Evolutionary conservation across 2,329 filamentous ascomycete genomes (phyloP).

Genomic region (Hypoxylon rubiginosum): DNA sequence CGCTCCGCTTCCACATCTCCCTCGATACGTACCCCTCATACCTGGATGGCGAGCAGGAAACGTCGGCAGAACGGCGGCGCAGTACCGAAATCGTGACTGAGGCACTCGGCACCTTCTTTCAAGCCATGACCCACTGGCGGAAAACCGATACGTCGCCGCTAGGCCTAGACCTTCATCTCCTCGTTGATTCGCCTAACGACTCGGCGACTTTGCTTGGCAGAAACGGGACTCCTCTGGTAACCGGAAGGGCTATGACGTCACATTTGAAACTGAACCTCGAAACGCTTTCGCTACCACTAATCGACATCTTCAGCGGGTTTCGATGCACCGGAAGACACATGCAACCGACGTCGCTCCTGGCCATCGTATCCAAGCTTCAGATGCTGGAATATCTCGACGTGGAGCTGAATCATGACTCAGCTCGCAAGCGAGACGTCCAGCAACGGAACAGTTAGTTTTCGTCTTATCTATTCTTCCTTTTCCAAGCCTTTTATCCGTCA

Average conservation of each 20-base stretch:
- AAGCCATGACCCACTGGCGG: constrained; percentile 31
- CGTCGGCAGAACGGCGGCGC: constrained; percentile 25
- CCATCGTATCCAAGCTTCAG: constrained; percentile 34
- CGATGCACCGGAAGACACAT: constrained; percentile 36
- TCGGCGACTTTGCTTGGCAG: constrained; percentile 13
- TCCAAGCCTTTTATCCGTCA: neutral
- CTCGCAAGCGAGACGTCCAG: constrained; percentile 30
- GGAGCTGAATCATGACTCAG: constrained; percentile 40
- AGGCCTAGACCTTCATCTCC: constrained; percentile 33
- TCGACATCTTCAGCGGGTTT: constrained; percentile 35
- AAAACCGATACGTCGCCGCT: constrained; percentile 32
- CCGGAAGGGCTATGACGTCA: constrained; percentile 29
- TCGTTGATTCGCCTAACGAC: constrained; percentile 39
- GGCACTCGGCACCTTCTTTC: constrained; percentile 33
- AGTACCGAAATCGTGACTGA: constrained; percentile 28
- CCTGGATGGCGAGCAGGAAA: constrained; percentile 34
- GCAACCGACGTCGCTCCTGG: constrained; percentile 31
- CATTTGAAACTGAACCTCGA: constrained; percentile 33
- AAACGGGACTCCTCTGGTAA: constrained; percentile 23
- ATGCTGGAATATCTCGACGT: constrained; percentile 36
- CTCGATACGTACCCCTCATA: constrained; percentile 31
- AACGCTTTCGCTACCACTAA: constrained; percentile 29
- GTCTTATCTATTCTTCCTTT: neutral
- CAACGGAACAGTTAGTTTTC: constrained; percentile 38
- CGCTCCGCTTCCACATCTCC: constrained; percentile 33